phyloP scores from a whole-genome alignment of 2,329 filamentous ascomycete species.

The Penicillium paneum region DNA sequence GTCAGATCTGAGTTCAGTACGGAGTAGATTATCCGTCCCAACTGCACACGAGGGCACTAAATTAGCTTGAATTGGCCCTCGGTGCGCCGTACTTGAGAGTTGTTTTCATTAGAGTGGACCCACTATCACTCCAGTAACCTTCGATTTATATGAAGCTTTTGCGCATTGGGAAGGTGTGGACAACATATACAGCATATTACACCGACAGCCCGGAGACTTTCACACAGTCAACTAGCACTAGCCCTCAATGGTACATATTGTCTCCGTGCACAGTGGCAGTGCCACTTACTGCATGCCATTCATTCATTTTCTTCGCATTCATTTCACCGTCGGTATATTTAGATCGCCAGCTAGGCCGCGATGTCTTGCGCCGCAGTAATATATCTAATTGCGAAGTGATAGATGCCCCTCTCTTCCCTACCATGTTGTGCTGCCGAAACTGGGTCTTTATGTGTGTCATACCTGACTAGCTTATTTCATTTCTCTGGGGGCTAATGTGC shows the following conservation, averaged over 20 bases:
- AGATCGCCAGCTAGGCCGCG: not conserved
- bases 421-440: not conserved
- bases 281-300: not conserved
- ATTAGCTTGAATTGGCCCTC: not conserved
- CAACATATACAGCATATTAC: not conserved
- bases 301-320: not conserved
- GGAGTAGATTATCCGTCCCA: not conserved
- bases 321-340: not conserved
- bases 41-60: not conserved
- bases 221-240: not conserved
- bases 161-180: slow-evolving; percentile 8
- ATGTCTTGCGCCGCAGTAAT: not conserved
- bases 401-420: not conserved
- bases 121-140: slow-evolving; percentile 3
- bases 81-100: not conserved
- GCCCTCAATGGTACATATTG: not conserved
- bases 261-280: not conserved
- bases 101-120: slow-evolving; percentile 1
- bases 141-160: not conserved
- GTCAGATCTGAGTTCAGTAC: slow-evolving; percentile 8
- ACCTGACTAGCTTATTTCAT: not conserved
- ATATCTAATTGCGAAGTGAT: not conserved
- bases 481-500: slow-evolving; percentile 2
- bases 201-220: not conserved
- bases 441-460: slow-evolving; percentile 1